A percentile compares a stretch with the other conserved stretches of the same genome.
Evolutionary conservation across 495 filamentous ascomycete genomes (phyloP).

Genomic region (Articulospora tetracladia): DNA sequence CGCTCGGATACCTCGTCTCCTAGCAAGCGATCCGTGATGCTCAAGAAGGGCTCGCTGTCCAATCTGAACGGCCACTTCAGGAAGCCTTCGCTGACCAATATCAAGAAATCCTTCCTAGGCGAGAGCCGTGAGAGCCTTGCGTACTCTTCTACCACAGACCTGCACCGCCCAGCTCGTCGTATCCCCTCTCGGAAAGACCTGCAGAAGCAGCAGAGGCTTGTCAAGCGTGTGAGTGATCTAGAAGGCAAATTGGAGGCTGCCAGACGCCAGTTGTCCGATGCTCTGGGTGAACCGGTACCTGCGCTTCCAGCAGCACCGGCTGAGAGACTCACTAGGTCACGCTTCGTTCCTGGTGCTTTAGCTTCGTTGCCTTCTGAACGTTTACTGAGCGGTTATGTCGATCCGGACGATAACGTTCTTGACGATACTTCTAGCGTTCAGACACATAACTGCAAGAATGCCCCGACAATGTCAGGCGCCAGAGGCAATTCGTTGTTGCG

Average conservation of each 20-base stretch:
- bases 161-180: constrained; percentile 33
- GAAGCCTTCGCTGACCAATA: constrained; percentile 17
- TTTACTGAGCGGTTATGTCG: constrained; percentile 36
- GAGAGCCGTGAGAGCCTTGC: constrained; percentile 1
- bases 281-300: constrained; percentile 39
- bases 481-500: background rate
- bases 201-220: constrained; percentile 55
- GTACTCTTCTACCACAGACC: background rate
- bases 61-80: constrained; percentile 12
- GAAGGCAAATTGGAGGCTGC: constrained; percentile 58
- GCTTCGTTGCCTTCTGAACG: constrained; percentile 59
- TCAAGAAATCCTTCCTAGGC: constrained; percentile 14
- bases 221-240: constrained; percentile 62
- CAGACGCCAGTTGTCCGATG: constrained; percentile 52
- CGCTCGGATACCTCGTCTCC: background rate
- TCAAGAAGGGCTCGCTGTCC: background rate
- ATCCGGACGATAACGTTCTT: constrained; percentile 5
- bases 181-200: constrained; percentile 59
- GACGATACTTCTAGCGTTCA: background rate
- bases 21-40: constrained; percentile 1
- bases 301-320: constrained; percentile 21
- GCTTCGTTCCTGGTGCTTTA: constrained; percentile 52
- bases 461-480: background rate
- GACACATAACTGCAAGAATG: background rate
- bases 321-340: constrained; percentile 37